A percentile compares a stretch with the other conserved stretches of the same genome.
These are phyloP conservation scores for Fusarium poae DNA, from an alignment of 2,329 filamentous ascomycete species.

Conservation along the genomic window DNA sequence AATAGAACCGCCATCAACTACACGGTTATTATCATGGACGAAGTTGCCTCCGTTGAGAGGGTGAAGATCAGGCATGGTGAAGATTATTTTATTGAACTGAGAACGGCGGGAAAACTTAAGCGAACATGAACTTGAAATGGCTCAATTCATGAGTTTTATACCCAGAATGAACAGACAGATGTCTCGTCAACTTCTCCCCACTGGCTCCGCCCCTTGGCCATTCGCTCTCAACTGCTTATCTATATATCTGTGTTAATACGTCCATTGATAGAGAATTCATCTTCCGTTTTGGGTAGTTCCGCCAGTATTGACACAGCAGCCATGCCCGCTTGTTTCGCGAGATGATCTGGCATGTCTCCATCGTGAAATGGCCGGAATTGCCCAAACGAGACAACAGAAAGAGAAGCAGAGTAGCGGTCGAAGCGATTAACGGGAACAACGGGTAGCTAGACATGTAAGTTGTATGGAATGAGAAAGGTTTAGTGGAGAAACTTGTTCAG, in stretches of 20 bases:
- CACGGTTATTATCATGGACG: conserved; percentile 41
- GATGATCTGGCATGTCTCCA: conserved; percentile 40
- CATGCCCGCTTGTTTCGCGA: conserved; percentile 15
- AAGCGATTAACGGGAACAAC: conserved; percentile 12
- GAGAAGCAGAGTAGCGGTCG: conserved; percentile 26
- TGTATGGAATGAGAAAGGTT: conserved; percentile 22
- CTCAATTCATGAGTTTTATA: conserved; percentile 27
- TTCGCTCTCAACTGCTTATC: conserved; percentile 6
- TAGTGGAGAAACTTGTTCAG: conserved; percentile 28
- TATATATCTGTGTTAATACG: neutral
- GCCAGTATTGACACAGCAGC: neutral
- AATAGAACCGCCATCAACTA: conserved; percentile 45
- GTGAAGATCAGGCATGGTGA: conserved; percentile 40
- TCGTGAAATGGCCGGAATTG: conserved; percentile 33
- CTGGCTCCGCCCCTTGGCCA: conserved; percentile 13
- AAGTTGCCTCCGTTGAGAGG: conserved; percentile 48
- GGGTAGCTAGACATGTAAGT: conserved; percentile 20
- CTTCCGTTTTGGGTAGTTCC: conserved; percentile 13
- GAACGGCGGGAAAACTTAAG: neutral
- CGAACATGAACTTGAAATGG: neutral
- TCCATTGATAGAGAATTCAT: neutral
- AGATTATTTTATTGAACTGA: neutral
- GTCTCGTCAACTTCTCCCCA: conserved; percentile 9
- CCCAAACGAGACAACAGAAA: conserved; percentile 18
- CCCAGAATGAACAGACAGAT: conserved; percentile 1